Evolutionary conservation across 2,329 filamentous ascomycete genomes (phyloP).

Genomic region (Zopfia rhizophila): DNA sequence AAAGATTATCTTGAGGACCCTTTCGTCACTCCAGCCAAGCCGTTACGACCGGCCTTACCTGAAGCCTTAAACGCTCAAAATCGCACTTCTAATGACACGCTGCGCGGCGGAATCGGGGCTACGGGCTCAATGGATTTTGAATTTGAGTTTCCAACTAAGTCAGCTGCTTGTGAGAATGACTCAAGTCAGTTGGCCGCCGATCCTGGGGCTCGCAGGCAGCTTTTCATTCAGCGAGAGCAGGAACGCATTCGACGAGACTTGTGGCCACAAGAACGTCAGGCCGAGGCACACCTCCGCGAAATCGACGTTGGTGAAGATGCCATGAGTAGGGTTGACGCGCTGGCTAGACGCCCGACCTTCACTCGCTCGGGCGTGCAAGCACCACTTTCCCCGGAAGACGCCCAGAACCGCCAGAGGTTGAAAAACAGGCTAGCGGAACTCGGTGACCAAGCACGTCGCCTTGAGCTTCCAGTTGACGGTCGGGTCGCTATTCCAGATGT

Average conservation of each 20-base stretch:
- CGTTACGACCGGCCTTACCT: slow-evolving; percentile 4
- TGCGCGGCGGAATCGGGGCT: not conserved
- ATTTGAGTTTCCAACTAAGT: slow-evolving; percentile 37
- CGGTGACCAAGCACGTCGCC: slow-evolving; percentile 35
- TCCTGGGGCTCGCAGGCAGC: slow-evolving; percentile 7
- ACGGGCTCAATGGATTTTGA: slow-evolving; percentile 35
- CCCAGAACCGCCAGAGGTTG: slow-evolving; percentile 23
- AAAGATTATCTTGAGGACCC: slow-evolving; percentile 37
- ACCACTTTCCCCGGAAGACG: slow-evolving; percentile 19
- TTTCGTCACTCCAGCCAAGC: slow-evolving; percentile 28
- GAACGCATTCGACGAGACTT: slow-evolving; percentile 18
- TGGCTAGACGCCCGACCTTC: not conserved
- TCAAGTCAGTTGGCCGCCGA: not conserved
- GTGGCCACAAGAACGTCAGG: slow-evolving; percentile 7
- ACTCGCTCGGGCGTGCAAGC: slow-evolving; percentile 1
- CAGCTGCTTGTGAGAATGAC: not conserved
- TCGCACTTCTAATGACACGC: too few species aligned
- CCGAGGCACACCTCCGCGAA: slow-evolving; percentile 22
- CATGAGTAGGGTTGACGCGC: slow-evolving; percentile 10
- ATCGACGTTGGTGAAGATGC: slow-evolving; percentile 36
- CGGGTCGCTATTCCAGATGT: slow-evolving; percentile 41
- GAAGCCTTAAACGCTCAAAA: slow-evolving; percentile 1
- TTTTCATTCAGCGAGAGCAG: slow-evolving; percentile 19
- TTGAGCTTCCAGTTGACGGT: slow-evolving; percentile 35
- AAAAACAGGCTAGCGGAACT: slow-evolving; percentile 40